These are phyloP conservation scores for Magnusiomyces clavatus DNA, from an alignment of 1,139 yeast genomes.

Conservation along the genomic window DNA sequence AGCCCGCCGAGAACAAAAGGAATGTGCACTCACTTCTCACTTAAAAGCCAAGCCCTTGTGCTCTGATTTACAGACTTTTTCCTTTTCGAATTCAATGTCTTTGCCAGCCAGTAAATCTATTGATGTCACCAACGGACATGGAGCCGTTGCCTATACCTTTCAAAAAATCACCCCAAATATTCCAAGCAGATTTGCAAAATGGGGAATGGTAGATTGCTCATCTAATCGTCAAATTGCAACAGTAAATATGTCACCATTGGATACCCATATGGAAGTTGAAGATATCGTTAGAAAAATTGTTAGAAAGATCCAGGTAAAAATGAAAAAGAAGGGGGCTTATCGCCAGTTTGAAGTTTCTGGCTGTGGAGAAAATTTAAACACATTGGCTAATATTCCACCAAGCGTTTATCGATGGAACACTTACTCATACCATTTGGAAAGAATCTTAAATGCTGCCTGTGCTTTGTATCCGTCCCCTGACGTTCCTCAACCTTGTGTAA, in stretches of 20 bases:
- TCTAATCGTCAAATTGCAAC: not conserved
- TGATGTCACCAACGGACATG: not conserved
- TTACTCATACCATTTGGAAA: not conserved
- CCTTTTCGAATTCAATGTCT: not conserved
- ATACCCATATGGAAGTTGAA: conserved; percentile 2
- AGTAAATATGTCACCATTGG: conserved; percentile 2
- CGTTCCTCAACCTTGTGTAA: not conserved
- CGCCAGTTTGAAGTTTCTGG: conserved; percentile 1
- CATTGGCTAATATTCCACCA: not conserved
- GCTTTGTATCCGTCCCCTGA: conserved; percentile 2
- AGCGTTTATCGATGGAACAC: conserved; percentile 3
- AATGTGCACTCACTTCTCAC: no score
- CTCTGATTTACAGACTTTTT: not conserved
- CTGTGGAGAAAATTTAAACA: not conserved
- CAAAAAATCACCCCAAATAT: not conserved
- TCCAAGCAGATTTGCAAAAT: not conserved
- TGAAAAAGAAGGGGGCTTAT: not conserved
- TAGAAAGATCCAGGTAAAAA: not conserved
- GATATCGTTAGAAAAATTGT: conserved; percentile 3
- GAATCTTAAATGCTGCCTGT: conserved; percentile 1
- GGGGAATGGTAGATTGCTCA: not conserved
- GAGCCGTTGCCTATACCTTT: not conserved
- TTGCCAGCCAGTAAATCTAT: not conserved
- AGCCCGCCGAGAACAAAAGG: no score
- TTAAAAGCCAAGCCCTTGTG: not conserved